Base-by-base conservation (phyloP, 108 stramenopile species). In the Asterionellopsis glacialis region DNA sequence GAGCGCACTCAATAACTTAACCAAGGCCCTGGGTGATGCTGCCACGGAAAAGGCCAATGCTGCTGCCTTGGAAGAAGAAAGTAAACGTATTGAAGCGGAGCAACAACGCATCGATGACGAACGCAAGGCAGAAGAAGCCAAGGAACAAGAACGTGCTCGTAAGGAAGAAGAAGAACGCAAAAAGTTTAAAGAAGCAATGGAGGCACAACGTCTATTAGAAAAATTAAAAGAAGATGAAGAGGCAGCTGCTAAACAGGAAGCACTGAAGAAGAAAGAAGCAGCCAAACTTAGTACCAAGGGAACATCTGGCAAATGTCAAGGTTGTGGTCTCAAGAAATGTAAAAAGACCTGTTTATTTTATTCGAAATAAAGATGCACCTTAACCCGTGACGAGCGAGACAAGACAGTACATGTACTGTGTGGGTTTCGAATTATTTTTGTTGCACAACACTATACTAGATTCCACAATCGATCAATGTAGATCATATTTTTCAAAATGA, bases 321-420 rank as follows among this genome's bases (percentile, higher is more conserved):
- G 78, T 14, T 94, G 93, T 65, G 90, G 90, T 4, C 57, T 94
- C 54, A 94, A 94, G 70, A 94, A 88, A 61, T 94, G 93, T 72
- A 90, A 82, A 64, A 88, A 88, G 64, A 77, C 79, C 3, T 94
- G 93, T 59, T 51, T 88, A 47, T 94, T 94, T 59, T 83, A 68
- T 24, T 49, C 38, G 5, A 33, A 33, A 33, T 33, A 33, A 33
- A 5, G 7, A 33, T n/a, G n/a, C n/a, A n/a, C n/a, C n/a, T n/a
- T n/a, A n/a, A n/a, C n/a, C n/a, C n/a, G n/a, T n/a, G n/a, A n/a
- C n/a, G n/a, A n/a, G n/a, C n/a, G n/a, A n/a, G n/a, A n/a, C n/a
- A n/a, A n/a, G n/a, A n/a, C n/a, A n/a, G n/a, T n/a, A n/a, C n/a
- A n/a, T n/a, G n/a, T n/a, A n/a, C n/a, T n/a, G n/a, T n/a, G n/a